phyloP scores from a whole-genome alignment of 306 rosid species.

The Gleditsia sinensis region DNA sequence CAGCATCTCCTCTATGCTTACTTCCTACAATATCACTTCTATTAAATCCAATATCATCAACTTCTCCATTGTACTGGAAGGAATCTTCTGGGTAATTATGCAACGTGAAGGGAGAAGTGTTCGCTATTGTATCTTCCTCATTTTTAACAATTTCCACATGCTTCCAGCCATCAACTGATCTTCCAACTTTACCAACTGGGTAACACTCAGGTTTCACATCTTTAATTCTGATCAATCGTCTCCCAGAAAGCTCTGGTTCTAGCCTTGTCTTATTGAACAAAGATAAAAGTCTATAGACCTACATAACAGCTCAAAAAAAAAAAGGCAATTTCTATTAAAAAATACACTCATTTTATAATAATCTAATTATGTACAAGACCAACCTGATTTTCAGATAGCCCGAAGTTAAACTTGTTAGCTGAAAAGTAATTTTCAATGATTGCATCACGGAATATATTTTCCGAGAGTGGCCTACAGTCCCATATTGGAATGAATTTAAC shows the following conservation, averaged over 20 bases:
- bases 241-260: conserved; percentile 14
- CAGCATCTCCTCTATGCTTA: conserved; percentile 28
- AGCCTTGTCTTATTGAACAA: conserved; percentile 48
- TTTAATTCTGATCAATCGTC: conserved; percentile 19
- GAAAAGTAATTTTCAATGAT: conserved; percentile 62
- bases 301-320: conserved; percentile 22
- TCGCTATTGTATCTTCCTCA: conserved; percentile 19
- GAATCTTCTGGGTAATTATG: conserved; percentile 36
- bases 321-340: background rate
- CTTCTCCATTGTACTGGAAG: conserved; percentile 4
- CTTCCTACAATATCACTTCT: conserved; percentile 15
- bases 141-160: conserved; percentile 17
- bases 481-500: conserved; percentile 54
- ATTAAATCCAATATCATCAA: conserved; percentile 16
- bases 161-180: conserved; percentile 35
- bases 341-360: background rate
- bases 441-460: conserved; percentile 47
- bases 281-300: conserved; percentile 53
- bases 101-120: background rate
- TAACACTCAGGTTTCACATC: conserved; percentile 20
- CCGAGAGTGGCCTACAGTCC: conserved; percentile 60
- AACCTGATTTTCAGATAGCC: conserved; percentile 72
- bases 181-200: conserved; percentile 20
- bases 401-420: conserved; percentile 51
- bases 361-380: conserved; percentile 35